These are phyloP conservation scores for Eustoma russellianum DNA, from an alignment of 257 asterid genomes.

Conservation along the genomic window DNA sequence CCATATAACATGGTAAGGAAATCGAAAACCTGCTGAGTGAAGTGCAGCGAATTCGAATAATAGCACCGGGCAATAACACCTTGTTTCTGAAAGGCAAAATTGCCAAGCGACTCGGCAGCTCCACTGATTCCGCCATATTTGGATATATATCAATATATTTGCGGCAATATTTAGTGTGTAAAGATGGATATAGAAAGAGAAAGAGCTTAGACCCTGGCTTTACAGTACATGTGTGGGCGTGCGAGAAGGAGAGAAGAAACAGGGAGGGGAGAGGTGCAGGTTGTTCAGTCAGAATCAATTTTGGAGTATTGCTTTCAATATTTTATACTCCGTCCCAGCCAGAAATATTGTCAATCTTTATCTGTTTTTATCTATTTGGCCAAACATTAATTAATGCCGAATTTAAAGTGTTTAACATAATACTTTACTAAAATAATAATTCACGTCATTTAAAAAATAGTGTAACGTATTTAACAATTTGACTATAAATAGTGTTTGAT, in stretches of 20 bases:
- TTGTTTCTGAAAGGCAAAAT: constrained; percentile 92
- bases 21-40: constrained; percentile 76
- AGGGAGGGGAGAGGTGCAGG: constrained; percentile 15
- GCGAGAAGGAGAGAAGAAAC: constrained; percentile 1
- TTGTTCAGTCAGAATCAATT: constrained; percentile 1
- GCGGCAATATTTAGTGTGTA: not conserved
- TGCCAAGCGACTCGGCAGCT: constrained; percentile 86
- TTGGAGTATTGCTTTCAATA: too few species aligned
- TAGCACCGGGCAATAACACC: constrained; percentile 92
- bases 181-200: not conserved
- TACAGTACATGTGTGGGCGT: not conserved
- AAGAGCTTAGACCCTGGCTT: not conserved
- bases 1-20: not conserved
- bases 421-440: too few species aligned
- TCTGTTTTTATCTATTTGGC: too few species aligned
- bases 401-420: too few species aligned
- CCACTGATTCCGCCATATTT: constrained; percentile 83
- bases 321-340: too few species aligned
- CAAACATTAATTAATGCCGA: too few species aligned
- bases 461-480: too few species aligned
- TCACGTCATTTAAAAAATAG: too few species aligned
- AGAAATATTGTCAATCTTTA: not conserved
- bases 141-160: not conserved
- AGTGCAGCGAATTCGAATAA: constrained; percentile 94
- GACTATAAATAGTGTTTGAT: too few species aligned